A percentile compares a stretch with the other conserved stretches of the same genome.
Evolutionary conservation across 495 filamentous ascomycete genomes (phyloP).

Genomic region (Hyphodiscus hymeniophilus): DNA sequence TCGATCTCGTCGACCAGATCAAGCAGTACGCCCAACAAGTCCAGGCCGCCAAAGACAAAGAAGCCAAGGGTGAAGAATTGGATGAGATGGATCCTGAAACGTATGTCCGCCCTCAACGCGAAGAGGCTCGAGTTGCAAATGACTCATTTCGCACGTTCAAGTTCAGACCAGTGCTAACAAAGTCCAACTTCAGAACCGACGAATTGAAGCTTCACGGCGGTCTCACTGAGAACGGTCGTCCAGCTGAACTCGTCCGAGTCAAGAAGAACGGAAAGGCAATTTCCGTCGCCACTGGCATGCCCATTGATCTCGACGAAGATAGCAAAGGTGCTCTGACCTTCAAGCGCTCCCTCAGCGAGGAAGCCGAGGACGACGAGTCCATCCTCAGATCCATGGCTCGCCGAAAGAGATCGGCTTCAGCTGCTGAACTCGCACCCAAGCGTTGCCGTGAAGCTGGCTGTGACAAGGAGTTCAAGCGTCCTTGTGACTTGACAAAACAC

Average conservation of each 20-base stretch:
- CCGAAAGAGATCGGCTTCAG: conserved; percentile 67
- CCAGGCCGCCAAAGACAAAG: conserved; percentile 40
- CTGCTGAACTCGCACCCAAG: conserved; percentile 67
- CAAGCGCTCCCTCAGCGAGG: conserved; percentile 55
- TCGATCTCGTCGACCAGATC: conserved; percentile 86
- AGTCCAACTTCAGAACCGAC: conserved; percentile 30
- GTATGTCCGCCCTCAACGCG: conserved; percentile 28
- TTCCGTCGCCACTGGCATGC: conserved; percentile 57
- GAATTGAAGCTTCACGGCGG: conserved; percentile 68
- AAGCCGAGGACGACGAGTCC: conserved; percentile 60
- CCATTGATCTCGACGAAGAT: conserved; percentile 39
- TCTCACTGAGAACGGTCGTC: conserved; percentile 64
- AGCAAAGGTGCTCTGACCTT: conserved; percentile 33
- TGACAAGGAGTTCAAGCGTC: conserved; percentile 85
- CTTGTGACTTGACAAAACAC: conserved; percentile 90
- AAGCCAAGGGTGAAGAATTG: conserved; percentile 31
- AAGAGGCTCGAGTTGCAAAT: no score
- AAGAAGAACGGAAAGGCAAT: conserved; percentile 68
- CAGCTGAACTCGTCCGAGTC: conserved; percentile 68
- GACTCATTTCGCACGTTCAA: background rate
- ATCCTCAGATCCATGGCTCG: conserved; percentile 83
- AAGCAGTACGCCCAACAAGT: conserved; percentile 58
- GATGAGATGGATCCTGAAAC: conserved; percentile 44
- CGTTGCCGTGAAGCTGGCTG: conserved; percentile 58
- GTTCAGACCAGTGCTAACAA: conserved; percentile 2